Evolutionary conservation across 305 asterid genomes (phyloP).

Genomic region (Rubia balearica): DNA sequence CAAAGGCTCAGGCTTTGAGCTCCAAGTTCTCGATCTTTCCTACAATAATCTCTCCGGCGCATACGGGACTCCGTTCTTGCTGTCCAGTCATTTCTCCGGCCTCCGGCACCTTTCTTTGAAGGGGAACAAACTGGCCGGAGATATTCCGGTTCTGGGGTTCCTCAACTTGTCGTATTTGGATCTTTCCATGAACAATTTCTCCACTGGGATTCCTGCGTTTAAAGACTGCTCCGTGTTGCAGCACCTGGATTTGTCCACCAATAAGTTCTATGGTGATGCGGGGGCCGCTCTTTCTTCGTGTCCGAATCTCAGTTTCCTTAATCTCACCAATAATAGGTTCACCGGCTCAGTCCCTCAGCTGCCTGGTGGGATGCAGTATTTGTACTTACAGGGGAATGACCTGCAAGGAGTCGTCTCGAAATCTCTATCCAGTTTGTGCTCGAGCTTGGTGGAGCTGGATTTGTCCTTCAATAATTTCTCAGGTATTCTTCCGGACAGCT

Average conservation of each 20-base stretch:
- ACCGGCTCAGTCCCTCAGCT: conserved; percentile 48
- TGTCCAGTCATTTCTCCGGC: conserved; percentile 42
- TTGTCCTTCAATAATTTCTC: conserved; percentile 59
- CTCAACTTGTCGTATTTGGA: conserved; percentile 53
- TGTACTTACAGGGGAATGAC: conserved; percentile 48
- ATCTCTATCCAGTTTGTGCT: conserved; percentile 43
- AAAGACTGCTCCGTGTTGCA: conserved; percentile 45
- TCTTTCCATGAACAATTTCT: conserved; percentile 65
- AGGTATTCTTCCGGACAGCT: conserved; percentile 54
- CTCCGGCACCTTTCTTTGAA: conserved; percentile 50
- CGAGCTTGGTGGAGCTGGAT: conserved; percentile 56
- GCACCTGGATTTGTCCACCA: conserved; percentile 75
- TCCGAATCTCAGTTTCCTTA: conserved; percentile 48
- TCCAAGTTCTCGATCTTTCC: conserved; percentile 67
- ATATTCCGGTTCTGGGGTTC: conserved; percentile 34
- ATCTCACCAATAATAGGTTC: conserved; percentile 64
- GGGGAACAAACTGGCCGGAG: conserved; percentile 51
- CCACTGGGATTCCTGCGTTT: conserved; percentile 43
- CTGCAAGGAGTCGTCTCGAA: conserved; percentile 51
- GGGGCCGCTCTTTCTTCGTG: conserved; percentile 50
- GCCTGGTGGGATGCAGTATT: conserved; percentile 47
- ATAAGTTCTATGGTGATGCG: conserved; percentile 52
- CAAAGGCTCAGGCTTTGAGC: conserved; percentile 22
- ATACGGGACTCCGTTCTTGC: conserved; percentile 43
- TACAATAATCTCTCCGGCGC: conserved; percentile 64